phyloP scores from a whole-genome alignment of 2,329 filamentous ascomycete species.

The Penicillium sp. region DNA sequence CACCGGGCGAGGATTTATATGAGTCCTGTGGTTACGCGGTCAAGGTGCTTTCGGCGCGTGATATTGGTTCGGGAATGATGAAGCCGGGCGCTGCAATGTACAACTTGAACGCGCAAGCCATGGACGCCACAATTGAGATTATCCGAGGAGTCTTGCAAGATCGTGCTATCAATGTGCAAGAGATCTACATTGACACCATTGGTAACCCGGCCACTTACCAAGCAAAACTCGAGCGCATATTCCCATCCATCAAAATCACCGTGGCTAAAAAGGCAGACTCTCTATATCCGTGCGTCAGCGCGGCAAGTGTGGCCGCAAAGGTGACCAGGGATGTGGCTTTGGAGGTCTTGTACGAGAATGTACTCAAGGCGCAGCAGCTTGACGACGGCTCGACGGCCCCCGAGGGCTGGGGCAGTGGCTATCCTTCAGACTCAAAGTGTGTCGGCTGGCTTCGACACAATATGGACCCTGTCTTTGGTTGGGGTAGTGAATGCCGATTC shows the following conservation, averaged over 20 bases:
- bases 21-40: constrained; percentile 76
- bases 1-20: constrained; percentile 52
- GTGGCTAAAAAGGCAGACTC: constrained; percentile 90
- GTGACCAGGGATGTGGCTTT: constrained; percentile 88
- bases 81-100: constrained; percentile 53
- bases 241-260: constrained; percentile 68
- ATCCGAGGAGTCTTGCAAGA: constrained; percentile 69
- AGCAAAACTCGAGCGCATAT: constrained; percentile 72
- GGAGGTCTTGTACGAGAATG: constrained; percentile 64
- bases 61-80: constrained; percentile 76
- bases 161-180: constrained; percentile 69
- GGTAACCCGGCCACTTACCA: constrained; percentile 79
- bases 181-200: constrained; percentile 95
- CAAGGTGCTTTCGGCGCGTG: constrained; percentile 70
- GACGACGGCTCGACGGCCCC: constrained; percentile 28
- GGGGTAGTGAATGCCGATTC: constrained; percentile 87
- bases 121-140: constrained; percentile 81
- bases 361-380: constrained; percentile 30
- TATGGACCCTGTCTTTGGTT: constrained; percentile 91
- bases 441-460: constrained; percentile 74
- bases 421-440: constrained; percentile 80
- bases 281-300: constrained; percentile 85
- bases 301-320: constrained; percentile 90
- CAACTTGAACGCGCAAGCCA: constrained; percentile 93
- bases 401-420: constrained; percentile 79